phyloP scores from a whole-genome alignment of 371 early-diverging fungal species.

The Mucor plumbeus region DNA sequence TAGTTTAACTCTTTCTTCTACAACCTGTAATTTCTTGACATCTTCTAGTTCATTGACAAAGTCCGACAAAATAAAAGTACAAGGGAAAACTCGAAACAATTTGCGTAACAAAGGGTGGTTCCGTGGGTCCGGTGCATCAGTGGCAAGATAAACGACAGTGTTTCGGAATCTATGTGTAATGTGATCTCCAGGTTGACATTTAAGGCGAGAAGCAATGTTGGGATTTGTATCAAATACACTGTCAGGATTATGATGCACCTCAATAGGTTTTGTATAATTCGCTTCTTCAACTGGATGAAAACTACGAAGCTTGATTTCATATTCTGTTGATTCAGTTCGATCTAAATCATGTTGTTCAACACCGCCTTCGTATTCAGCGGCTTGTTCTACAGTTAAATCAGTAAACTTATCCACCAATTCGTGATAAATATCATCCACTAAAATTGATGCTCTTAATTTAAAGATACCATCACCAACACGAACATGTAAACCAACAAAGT shows the following conservation, averaged over 20 bases:
- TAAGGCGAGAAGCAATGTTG: constrained; percentile 15
- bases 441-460: constrained; percentile 49
- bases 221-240: background rate
- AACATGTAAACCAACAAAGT: constrained; percentile 60
- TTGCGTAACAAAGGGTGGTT: constrained; percentile 60
- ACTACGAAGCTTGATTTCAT: constrained; percentile 49
- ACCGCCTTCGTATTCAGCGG: constrained; percentile 35
- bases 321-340: constrained; percentile 46
- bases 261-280: constrained; percentile 31
- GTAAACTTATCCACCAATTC: constrained; percentile 46
- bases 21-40: constrained; percentile 51
- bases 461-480: constrained; percentile 63
- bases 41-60: constrained; percentile 54
- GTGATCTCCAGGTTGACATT: constrained; percentile 21
- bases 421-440: constrained; percentile 52
- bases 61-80: constrained; percentile 61
- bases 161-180: constrained; percentile 24
- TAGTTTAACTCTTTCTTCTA: constrained; percentile 55
- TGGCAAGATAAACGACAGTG: constrained; percentile 63
- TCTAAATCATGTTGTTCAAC: constrained; percentile 40
- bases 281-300: constrained; percentile 26
- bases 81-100: constrained; percentile 63
- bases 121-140: constrained; percentile 62
- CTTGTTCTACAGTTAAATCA: constrained; percentile 40
- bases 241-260: constrained; percentile 20